phyloP scores from a whole-genome alignment of 495 filamentous ascomycete genomes.

The Trichoderma reesei region DNA sequence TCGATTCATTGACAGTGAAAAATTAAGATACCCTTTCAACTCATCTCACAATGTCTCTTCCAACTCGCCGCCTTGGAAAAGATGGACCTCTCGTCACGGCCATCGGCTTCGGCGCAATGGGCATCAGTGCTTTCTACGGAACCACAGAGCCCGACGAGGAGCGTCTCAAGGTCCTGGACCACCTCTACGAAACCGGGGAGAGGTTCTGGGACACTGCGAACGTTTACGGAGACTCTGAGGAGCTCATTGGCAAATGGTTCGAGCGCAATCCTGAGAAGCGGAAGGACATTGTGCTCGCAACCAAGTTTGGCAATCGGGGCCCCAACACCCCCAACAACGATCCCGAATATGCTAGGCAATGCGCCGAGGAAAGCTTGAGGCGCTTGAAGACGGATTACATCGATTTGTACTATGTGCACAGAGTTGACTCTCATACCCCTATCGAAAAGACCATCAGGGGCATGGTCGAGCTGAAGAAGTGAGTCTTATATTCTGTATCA shows the following conservation, averaged over 20 bases:
- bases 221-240: constrained; percentile 42
- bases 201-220: constrained; percentile 42
- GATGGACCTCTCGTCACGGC: constrained; percentile 34
- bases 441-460: constrained; percentile 53
- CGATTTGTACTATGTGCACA: constrained; percentile 55
- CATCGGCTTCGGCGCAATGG: constrained; percentile 50
- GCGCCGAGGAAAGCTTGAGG: constrained; percentile 41
- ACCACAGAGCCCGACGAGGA: constrained; percentile 24
- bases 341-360: constrained; percentile 39
- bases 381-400: constrained; percentile 41
- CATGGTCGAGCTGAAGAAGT: constrained; percentile 33
- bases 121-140: constrained; percentile 36
- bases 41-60: background rate
- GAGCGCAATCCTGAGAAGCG: constrained; percentile 33
- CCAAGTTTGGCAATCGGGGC: constrained; percentile 38
- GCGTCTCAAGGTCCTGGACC: constrained; percentile 33
- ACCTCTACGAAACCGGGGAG: constrained; percentile 31
- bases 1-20: too few species aligned
- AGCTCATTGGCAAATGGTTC: constrained; percentile 48
- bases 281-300: constrained; percentile 46
- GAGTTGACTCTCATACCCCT: constrained; percentile 42
- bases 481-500: background rate
- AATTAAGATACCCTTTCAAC: background rate
- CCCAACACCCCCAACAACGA: constrained; percentile 18
- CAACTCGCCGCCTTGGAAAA: background rate